Evolutionary conservation across 768 basidiomycete genomes (phyloP).

Genomic region (Guyanaporus albipodus): DNA sequence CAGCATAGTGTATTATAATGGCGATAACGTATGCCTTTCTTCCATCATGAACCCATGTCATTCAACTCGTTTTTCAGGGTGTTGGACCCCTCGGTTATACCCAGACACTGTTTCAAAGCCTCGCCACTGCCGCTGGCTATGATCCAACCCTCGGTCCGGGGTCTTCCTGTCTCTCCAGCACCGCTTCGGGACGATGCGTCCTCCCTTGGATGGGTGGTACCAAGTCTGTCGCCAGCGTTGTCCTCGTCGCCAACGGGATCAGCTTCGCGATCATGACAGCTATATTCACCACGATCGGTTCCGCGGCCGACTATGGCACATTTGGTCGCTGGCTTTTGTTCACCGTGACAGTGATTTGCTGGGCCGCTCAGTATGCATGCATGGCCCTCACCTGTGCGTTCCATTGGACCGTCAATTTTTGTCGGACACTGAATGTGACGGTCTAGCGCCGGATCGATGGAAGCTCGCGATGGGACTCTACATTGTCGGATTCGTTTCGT

Average conservation of each 20-base stretch:
- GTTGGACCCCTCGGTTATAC: slow-evolving; percentile 69
- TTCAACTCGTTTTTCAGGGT: slow-evolving; percentile 39
- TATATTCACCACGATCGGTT: slow-evolving; percentile 76
- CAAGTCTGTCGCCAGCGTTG: slow-evolving; percentile 69
- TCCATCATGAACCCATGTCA: background rate
- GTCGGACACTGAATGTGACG: background rate
- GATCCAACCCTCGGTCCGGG: slow-evolving; percentile 69
- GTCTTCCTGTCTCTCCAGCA: slow-evolving; percentile 55
- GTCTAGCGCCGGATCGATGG: slow-evolving; percentile 63
- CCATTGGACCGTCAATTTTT: background rate
- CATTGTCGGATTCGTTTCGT: slow-evolving; percentile 75
- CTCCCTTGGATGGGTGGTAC: slow-evolving; percentile 73
- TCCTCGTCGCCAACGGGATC: slow-evolving; percentile 73
- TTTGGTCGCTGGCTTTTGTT: slow-evolving; percentile 82
- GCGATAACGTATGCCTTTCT: slow-evolving; percentile 56
- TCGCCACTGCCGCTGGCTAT: slow-evolving; percentile 68
- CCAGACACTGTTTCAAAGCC: slow-evolving; percentile 69
- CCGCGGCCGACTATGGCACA: slow-evolving; percentile 32
- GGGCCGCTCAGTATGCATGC: slow-evolving; percentile 76
- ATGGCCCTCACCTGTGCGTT: slow-evolving; percentile 66
- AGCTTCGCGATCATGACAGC: slow-evolving; percentile 78
- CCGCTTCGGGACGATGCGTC: slow-evolving; percentile 69
- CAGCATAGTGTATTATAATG: slow-evolving; percentile 73
- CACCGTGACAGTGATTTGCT: slow-evolving; percentile 66
- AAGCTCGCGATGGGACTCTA: slow-evolving; percentile 72